Conservation (phyloP, 495 filamentous ascomycete species). For the Talaromyces thailandensis region DNA sequence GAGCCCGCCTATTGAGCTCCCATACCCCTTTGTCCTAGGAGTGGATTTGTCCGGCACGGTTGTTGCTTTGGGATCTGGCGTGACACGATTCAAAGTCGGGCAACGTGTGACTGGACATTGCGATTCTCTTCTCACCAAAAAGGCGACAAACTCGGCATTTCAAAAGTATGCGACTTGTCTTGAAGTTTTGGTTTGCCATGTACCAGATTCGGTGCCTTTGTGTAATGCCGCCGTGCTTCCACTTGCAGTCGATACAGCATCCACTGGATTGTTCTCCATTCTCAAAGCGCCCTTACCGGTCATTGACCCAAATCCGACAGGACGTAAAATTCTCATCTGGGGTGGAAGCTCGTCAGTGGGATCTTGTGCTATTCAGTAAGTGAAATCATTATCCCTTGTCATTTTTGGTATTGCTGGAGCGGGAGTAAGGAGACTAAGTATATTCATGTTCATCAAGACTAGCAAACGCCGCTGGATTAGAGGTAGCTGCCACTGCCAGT, state of each 20-base stretch:
- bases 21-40: slow-evolving; percentile 31
- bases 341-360: slow-evolving; percentile 26
- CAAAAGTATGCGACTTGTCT: slow-evolving; percentile 20
- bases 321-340: slow-evolving; percentile 25
- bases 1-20: slow-evolving; percentile 9
- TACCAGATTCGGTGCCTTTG: slow-evolving; percentile 34
- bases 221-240: slow-evolving; percentile 38
- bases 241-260: slow-evolving; percentile 37
- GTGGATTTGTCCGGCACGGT: slow-evolving; percentile 41
- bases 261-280: slow-evolving; percentile 32
- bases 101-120: not conserved
- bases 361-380: slow-evolving; percentile 21
- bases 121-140: slow-evolving; percentile 12
- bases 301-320: slow-evolving; percentile 9
- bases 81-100: slow-evolving; percentile 35
- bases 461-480: slow-evolving; percentile 19
- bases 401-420: too few species aligned
- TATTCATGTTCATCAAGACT: not conserved
- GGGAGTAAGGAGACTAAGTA: too few species aligned
- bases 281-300: slow-evolving; percentile 21
- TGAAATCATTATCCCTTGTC: not conserved
- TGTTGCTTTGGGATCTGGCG: slow-evolving; percentile 28
- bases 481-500: slow-evolving; percentile 28
- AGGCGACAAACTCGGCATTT: slow-evolving; percentile 18
- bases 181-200: slow-evolving; percentile 11